These are phyloP conservation scores for Acer negundo DNA, from an alignment of 345 rosid species.

Conservation along the genomic window DNA sequence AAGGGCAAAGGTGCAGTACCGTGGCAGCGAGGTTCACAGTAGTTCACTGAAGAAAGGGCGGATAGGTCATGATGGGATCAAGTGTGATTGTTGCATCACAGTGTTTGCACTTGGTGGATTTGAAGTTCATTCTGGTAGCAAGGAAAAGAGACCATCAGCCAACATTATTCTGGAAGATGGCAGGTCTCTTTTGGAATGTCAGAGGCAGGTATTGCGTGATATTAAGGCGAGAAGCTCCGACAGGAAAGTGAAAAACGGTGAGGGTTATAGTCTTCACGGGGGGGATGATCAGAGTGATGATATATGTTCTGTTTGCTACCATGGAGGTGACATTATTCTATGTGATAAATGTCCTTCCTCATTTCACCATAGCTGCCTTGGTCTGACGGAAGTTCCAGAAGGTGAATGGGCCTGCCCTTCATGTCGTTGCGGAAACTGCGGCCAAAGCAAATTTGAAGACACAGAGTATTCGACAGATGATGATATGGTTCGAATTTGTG, in stretches of 20 bases:
- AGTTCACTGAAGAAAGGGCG: constrained; percentile 34
- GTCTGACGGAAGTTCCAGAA: constrained; percentile 48
- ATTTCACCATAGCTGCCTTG: constrained; percentile 49
- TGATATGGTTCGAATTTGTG: constrained; percentile 38
- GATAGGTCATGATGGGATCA: constrained; percentile 44
- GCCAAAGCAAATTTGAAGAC: constrained; percentile 12
- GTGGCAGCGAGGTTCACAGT: not conserved
- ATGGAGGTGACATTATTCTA: constrained; percentile 54
- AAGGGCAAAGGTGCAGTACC: constrained; percentile 37
- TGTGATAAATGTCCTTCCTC: constrained; percentile 65
- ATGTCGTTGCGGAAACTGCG: constrained; percentile 67
- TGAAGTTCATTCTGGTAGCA: constrained; percentile 26
- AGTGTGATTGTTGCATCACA: constrained; percentile 32
- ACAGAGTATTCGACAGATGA: not conserved
- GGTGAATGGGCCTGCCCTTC: constrained; percentile 86
- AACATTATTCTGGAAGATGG: constrained; percentile 40
- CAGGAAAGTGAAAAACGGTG: not conserved
- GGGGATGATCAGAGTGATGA: constrained; percentile 14
- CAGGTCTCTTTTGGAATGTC: constrained; percentile 50
- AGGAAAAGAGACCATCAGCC: constrained; percentile 26
- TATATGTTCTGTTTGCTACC: constrained; percentile 44
- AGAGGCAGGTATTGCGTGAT: constrained; percentile 21
- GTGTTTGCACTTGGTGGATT: constrained; percentile 29
- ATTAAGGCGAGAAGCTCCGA: constrained; percentile 13
- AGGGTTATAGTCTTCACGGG: not conserved